A percentile compares a stretch with the other conserved stretches of the same genome.
Conservation (phyloP, 2,329 filamentous ascomycete species). For the Fusarium longipes region DNA sequence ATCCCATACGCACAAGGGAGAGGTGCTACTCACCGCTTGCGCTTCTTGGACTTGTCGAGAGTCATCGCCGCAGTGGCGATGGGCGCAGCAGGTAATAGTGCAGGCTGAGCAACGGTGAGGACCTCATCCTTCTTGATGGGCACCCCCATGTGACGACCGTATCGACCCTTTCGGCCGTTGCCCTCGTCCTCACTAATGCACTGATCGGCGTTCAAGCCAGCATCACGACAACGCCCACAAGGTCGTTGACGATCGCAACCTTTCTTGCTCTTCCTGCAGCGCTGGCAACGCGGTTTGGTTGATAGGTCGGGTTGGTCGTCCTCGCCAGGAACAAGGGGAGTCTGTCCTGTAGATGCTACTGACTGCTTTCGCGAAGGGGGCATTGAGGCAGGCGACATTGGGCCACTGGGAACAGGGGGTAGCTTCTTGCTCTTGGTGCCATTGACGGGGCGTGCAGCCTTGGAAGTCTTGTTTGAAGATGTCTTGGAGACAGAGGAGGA, state of each 20-base stretch:
- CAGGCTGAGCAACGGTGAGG: slow-evolving; percentile 51
- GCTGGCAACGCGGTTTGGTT: slow-evolving; percentile 95
- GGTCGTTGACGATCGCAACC: slow-evolving; percentile 96
- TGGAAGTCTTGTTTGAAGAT: slow-evolving; percentile 55
- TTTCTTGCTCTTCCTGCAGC: slow-evolving; percentile 99
- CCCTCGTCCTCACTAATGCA: slow-evolving; percentile 98
- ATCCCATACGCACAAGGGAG: slow-evolving; percentile 6
- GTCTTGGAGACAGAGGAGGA: slow-evolving; percentile 49
- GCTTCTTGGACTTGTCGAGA: slow-evolving; percentile 70
- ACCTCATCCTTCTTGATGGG: slow-evolving; percentile 69
- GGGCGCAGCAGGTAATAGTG: slow-evolving; percentile 59
- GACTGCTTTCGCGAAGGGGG: slow-evolving; percentile 82
- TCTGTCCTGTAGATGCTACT: slow-evolving; percentile 66
- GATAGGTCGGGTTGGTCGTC: slow-evolving; percentile 94
- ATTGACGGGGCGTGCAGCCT: slow-evolving; percentile 55
- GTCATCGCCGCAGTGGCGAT: slow-evolving; percentile 53
- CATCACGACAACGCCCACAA: slow-evolving; percentile 94
- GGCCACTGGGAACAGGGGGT: slow-evolving; percentile 53
- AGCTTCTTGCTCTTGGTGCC: slow-evolving; percentile 65
- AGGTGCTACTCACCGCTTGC: slow-evolving; percentile 62
- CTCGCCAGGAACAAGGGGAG: slow-evolving; percentile 70
- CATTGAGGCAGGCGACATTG: slow-evolving; percentile 74
- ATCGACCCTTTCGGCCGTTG: slow-evolving; percentile 95
- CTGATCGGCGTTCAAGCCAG: slow-evolving; percentile 90
- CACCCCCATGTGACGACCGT: slow-evolving; percentile 78